Conservation (phyloP, 148 eudicot genomes). For the Rheum nobile region DNA sequence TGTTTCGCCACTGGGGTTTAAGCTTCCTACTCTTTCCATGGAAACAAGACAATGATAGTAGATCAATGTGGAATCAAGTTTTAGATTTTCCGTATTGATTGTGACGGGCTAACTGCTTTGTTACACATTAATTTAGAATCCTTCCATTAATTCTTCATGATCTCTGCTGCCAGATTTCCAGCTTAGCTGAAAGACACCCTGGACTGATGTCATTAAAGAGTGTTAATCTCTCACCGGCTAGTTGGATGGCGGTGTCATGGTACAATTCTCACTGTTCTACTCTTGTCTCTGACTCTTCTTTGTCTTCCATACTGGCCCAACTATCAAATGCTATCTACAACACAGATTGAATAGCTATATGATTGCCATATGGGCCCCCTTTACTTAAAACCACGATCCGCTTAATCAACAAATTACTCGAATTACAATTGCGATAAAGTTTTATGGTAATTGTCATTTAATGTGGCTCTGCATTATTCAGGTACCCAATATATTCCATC, state of each 20-base stretch:
- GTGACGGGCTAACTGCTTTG: background rate
- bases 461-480: background rate
- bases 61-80: background rate
- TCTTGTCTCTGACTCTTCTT: background rate
- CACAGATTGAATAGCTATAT: background rate
- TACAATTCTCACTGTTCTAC: conserved; percentile 8
- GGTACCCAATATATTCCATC: conserved; percentile 14
- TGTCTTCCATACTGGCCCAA: background rate
- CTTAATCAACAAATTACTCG: background rate
- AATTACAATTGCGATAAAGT: background rate
- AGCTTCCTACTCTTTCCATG: background rate
- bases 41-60: background rate
- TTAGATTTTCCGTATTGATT: background rate
- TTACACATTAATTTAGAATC: background rate
- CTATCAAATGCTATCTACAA: background rate
- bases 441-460: background rate
- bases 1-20: background rate
- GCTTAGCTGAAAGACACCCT: conserved; percentile 56
- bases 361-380: background rate
- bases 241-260: conserved; percentile 94
- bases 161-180: conserved; percentile 40
- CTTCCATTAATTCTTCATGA: background rate
- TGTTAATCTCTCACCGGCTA: conserved; percentile 89
- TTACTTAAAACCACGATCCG: background rate
- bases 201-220: conserved; percentile 75